A percentile compares a stretch with the other conserved stretches of the same genome.
Conservation (phyloP, 805 yeast genomes). For the Metschnikowia orientalis region DNA sequence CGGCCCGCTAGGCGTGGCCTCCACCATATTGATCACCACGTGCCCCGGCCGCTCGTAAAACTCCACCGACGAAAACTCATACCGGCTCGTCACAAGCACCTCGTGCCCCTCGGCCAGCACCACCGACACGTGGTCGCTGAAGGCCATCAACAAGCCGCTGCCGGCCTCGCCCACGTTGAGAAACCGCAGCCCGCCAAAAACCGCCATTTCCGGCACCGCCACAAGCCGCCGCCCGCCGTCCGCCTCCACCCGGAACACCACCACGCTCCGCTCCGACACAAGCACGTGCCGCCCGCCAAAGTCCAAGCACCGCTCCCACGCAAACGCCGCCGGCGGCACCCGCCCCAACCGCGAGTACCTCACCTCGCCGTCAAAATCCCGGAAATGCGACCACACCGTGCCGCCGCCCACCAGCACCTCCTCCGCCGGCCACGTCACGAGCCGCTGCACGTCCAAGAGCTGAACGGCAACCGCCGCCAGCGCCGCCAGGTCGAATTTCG, state of each 20-base stretch:
- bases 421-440: conserved; percentile 1
- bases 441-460: background rate
- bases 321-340: conserved; percentile 3
- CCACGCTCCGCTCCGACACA: conserved; percentile 9
- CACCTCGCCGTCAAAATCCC: conserved; percentile 4
- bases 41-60: conserved; percentile 1
- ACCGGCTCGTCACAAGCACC: conserved; percentile 10
- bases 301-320: conserved; percentile 6
- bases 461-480: conserved; percentile 1
- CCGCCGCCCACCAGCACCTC: conserved; percentile 1
- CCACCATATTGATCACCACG: conserved; percentile 9
- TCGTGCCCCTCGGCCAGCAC: conserved; percentile 5
- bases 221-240: background rate
- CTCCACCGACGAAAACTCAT: conserved; percentile 3
- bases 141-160: conserved; percentile 7
- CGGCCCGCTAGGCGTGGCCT: conserved; percentile 11
- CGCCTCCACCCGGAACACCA: conserved; percentile 3
- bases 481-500: conserved; percentile 2
- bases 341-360: conserved; percentile 5
- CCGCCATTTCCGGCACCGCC: conserved; percentile 3
- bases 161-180: conserved; percentile 7
- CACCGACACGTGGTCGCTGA: conserved; percentile 14
- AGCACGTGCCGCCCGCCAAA: conserved; percentile 10
- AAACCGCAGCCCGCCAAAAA: conserved; percentile 7
- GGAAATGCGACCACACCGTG: conserved; percentile 4